Base-by-base conservation (phyloP, 116 monocot species). In the Cymodocea nodosa region DNA sequence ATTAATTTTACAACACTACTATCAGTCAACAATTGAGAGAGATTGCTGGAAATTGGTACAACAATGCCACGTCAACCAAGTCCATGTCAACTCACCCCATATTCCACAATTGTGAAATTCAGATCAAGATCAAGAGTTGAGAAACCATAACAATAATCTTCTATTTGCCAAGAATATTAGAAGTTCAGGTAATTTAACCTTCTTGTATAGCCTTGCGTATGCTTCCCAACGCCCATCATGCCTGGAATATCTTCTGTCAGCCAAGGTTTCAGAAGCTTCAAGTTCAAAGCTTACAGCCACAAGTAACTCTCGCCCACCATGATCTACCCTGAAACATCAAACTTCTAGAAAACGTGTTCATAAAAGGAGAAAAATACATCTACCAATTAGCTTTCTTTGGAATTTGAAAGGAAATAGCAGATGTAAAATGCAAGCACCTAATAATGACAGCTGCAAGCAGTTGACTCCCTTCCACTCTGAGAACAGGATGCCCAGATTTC, bases 221-320 rank as follows among this genome's bases (percentile, higher is more conserved):
- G 80, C 78, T 79, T 87, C 94, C 94, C 94, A 94, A 30, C 81
- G 84, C 35, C 73, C 81, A 57, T 65, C 69, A 73, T 83, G 84
- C 48, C 78, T 79, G 50, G 73, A 84, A 72, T 70, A 80, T 75
- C 90, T 84, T 74, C 84, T 76, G 34, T 94, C 87, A 56, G 90
- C 84, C 59, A 90, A 77, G 56, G 84, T 80, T 74, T 89, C 79
- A 68, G 84, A 82, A 68, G 87, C 84, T 85, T 94, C 89, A 60
- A 94, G 73, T 51, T 63, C 89, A 83, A 89, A 94, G 65, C 87
- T 89, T 30, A 89, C 87, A 70, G 90, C 94, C 59, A 90, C 90
- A 51, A 94, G 84, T 59, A 94, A 78, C 62, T 94, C 89, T 68
- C 75, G 86, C 68, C 89, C 89, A 77, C 82, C 80, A 16, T 89